These are phyloP conservation scores for Eucalyptus pauciflora DNA, from an alignment of 345 rosid species.

Conservation along the genomic window DNA sequence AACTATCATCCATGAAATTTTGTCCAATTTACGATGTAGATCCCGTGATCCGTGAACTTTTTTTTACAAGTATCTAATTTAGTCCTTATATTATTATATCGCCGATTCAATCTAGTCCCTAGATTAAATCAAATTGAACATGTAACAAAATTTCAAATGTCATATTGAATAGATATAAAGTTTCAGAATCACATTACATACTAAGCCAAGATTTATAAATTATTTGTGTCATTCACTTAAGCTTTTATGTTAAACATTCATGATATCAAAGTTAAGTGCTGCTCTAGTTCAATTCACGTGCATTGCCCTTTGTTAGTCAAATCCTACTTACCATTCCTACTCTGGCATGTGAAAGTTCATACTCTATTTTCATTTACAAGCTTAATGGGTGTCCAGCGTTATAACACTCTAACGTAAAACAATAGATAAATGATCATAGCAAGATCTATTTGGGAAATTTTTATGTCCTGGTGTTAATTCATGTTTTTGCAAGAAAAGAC, in stretches of 20 bases:
- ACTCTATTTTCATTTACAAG: not conserved
- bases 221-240: not conserved
- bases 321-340: not conserved
- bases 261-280: too few species aligned
- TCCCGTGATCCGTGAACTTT: not conserved
- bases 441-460: not conserved
- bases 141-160: too few species aligned
- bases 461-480: not conserved
- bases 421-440: not conserved
- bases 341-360: not conserved
- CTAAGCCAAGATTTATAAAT: fast-evolving
- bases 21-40: not conserved
- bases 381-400: too few species aligned
- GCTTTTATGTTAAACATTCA: not conserved
- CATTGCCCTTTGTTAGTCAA: not conserved
- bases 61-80: not conserved
- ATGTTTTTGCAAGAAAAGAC: not conserved
- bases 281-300: not conserved
- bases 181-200: too few species aligned
- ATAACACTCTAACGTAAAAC: too few species aligned
- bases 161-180: too few species aligned
- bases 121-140: too few species aligned
- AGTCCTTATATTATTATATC: too few species aligned
- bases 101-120: too few species aligned
- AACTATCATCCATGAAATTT: not conserved